Evolutionary conservation across 768 basidiomycete species (phyloP), one percentile per base, ranked within the genome.

Genomic region (Podaxis pistillaris): DNA sequence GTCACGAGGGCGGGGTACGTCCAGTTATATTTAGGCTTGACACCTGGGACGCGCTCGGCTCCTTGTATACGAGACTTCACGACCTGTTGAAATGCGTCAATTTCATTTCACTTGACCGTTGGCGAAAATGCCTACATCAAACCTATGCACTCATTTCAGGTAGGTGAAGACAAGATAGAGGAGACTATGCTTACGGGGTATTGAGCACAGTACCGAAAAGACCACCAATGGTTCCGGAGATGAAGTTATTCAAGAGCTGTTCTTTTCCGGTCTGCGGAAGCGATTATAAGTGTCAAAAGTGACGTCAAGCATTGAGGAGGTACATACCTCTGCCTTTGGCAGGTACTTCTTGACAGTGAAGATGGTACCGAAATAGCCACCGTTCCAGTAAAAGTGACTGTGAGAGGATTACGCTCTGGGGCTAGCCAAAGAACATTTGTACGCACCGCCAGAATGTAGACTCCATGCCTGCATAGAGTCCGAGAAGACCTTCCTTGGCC

Each of bases 31-130:
- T 94, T 96, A 19, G 91, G 90, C 1, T 74, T 74, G n/a, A 87
- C 86, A 15, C 93, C 93, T 0, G 90, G 84, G 30, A 80, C 69
- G 65, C 81, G 85, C 46, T 78, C 78, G 19, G 84, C 75, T 49
- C 91, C 88, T 77, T 99, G 97, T 41, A 98, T 95, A 51, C 96
- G 90, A 15, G 94, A 95, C 76, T 98, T 98, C 64, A 97, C 92
- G 65, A 98, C 95, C 90, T 96, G 66, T 19, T 61, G 37, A 63
- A 57, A 36, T 17, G 37, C 56, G 38, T 56, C 33, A 60, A 13
- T 56, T 65, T 59, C 50, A 33, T 60, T 13, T 49, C 19, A n/a
- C 28, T 36, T 30, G 1, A 30, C 5, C 38, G 17, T 30, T n/a
- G 24, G 55, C 24, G 22, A 54, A 28, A 38, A 19, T n/a, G 38